Conservation (phyloP, 176 grass and related monocot species). For the Carex cristatella region DNA sequence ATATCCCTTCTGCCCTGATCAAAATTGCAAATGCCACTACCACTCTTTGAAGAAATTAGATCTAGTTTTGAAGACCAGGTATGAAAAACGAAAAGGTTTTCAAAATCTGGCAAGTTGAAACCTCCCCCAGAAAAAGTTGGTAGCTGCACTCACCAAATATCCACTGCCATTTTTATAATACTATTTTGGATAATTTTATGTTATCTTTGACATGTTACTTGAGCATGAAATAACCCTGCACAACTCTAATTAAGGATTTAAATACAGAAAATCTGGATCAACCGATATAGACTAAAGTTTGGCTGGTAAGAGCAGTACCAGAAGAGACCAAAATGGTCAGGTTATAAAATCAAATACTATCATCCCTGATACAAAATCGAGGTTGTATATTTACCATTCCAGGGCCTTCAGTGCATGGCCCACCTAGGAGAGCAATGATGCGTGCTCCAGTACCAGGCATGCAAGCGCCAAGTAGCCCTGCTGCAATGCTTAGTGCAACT, state of each 20-base stretch:
- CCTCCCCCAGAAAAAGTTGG: neutral
- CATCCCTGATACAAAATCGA: constrained; percentile 1
- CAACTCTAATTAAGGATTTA: neutral
- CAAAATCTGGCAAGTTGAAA: neutral
- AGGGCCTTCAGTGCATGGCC: constrained; percentile 85
- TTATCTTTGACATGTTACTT: neutral
- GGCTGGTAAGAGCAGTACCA: constrained; percentile 2
- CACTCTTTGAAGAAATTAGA: neutral
- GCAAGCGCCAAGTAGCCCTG: constrained; percentile 85
- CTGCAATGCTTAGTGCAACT: constrained; percentile 81
- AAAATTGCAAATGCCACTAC: neutral
- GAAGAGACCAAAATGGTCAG: neutral
- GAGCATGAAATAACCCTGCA: neutral
- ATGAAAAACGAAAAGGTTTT: neutral
- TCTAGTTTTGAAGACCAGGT: neutral
- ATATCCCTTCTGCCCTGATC: neutral
- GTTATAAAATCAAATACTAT: constrained; percentile 2
- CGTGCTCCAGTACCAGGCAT: constrained; percentile 82
- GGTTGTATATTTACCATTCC: constrained; percentile 70
- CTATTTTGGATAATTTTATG: neutral
- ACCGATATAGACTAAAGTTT: neutral
- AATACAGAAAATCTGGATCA: neutral
- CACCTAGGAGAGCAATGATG: constrained; percentile 80
- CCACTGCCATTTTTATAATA: neutral
- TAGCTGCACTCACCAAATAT: neutral